phyloP scores from a whole-genome alignment of 371 early-diverging fungal species.

The Mucor plumbeus region DNA sequence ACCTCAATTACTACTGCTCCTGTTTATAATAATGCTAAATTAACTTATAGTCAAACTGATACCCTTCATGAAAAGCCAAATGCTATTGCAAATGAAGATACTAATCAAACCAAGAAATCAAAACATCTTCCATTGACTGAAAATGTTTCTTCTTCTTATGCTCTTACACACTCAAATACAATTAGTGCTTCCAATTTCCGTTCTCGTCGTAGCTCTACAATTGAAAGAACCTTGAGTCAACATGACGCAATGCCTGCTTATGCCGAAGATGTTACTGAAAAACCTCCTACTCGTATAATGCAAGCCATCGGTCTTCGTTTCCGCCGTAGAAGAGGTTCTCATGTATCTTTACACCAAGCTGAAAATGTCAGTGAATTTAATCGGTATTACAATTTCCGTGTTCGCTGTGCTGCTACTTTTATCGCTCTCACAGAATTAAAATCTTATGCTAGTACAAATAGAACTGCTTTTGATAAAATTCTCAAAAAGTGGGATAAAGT shows the following conservation, averaged over 20 bases:
- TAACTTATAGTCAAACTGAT: not conserved
- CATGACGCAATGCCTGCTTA: slow-evolving; percentile 5
- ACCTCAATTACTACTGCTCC: not conserved
- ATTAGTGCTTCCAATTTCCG: not conserved
- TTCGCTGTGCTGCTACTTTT: slow-evolving; percentile 45
- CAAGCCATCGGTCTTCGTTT: not conserved
- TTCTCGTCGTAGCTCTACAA: slow-evolving; percentile 11
- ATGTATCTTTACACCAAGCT: slow-evolving; percentile 12
- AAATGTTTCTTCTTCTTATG: not conserved
- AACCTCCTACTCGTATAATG: slow-evolving; percentile 16
- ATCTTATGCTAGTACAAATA: slow-evolving; percentile 89
- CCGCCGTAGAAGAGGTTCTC: slow-evolving; percentile 21
- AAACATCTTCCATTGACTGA: not conserved
- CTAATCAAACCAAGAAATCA: not conserved
- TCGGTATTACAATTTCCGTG: slow-evolving; percentile 23
- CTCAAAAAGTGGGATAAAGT: slow-evolving; percentile 98
- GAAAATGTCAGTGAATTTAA: slow-evolving; percentile 18
- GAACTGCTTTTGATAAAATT: slow-evolving; percentile 94
- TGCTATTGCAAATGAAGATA: not conserved
- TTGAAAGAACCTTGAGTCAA: slow-evolving; percentile 11
- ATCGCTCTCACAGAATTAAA: slow-evolving; percentile 81
- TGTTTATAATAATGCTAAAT: not conserved
- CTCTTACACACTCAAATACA: slow-evolving; percentile 5
- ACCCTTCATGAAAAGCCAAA: not conserved
- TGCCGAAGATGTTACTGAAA: not conserved